phyloP scores from a whole-genome alignment of 1,139 yeast genomes.

The Yamadazyma jaroonii region DNA sequence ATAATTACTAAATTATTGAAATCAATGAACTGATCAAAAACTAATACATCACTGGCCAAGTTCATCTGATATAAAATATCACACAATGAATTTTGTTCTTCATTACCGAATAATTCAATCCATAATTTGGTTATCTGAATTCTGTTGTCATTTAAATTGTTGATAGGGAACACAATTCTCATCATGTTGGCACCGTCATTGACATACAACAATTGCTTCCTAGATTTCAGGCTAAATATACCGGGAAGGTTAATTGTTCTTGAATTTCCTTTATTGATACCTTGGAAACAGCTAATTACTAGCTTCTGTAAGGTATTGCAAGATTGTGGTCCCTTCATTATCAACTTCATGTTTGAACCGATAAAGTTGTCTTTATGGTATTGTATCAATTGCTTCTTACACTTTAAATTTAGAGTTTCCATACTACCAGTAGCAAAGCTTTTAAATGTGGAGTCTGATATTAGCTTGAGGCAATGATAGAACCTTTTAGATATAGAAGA shows the following conservation, averaged over 20 bases:
- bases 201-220: conserved; percentile 1
- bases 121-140: conserved; percentile 39
- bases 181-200: conserved; percentile 12
- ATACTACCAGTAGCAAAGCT: conserved; percentile 48
- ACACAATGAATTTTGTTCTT: conserved; percentile 44
- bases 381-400: conserved; percentile 19
- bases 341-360: conserved; percentile 49
- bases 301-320: conserved; percentile 52
- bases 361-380: conserved; percentile 30
- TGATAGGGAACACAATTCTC: conserved; percentile 40
- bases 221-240: conserved; percentile 1
- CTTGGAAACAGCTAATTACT: conserved; percentile 21
- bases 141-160: conserved; percentile 10
- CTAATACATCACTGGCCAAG: conserved; percentile 32
- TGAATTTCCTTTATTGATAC: too few relatives aligned
- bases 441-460: conserved; percentile 41
- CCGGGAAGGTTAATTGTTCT: too few relatives aligned
- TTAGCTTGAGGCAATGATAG: conserved; percentile 55
- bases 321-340: conserved; percentile 63
- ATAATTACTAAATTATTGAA: conserved; percentile 33
- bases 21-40: conserved; percentile 37
- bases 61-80: conserved; percentile 22
- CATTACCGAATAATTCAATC: conserved; percentile 64
- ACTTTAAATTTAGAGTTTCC: conserved; percentile 25
- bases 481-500: conserved; percentile 41